phyloP scores from a whole-genome alignment of 768 basidiomycete genomes.

The Mycena albidolilacea region DNA sequence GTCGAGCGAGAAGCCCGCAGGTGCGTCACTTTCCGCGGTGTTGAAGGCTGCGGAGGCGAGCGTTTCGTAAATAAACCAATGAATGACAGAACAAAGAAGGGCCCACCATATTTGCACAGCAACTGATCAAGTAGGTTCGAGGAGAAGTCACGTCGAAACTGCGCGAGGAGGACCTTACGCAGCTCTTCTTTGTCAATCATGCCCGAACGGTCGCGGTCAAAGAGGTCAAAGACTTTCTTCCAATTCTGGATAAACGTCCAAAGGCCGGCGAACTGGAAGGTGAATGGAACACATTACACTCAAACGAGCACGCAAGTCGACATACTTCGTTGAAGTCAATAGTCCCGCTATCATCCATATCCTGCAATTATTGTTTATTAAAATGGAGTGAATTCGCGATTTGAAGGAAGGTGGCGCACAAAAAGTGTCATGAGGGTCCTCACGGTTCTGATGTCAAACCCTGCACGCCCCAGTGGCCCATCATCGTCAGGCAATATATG shows the following conservation, averaged over 20 bases:
- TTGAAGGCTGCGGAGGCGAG: neutral
- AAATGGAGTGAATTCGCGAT: neutral
- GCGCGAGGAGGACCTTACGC: neutral
- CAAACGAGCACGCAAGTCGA: neutral
- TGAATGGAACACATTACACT: neutral
- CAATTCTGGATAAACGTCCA: neutral
- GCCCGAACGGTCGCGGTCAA: neutral
- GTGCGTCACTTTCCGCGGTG: neutral
- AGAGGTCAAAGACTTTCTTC: neutral
- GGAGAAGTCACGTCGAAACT: neutral
- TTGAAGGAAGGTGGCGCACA: neutral
- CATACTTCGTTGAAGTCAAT: slow-evolving; percentile 1
- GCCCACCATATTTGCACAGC: neutral
- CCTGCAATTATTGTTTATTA: neutral
- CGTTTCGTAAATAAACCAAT: neutral
- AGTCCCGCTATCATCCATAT: neutral
- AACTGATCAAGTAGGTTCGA: neutral
- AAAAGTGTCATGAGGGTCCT: neutral
- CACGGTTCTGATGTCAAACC: neutral
- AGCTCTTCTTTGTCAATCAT: slow-evolving; percentile 1
- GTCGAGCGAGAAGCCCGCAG: slow-evolving; percentile 1
- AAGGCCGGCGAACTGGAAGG: neutral
- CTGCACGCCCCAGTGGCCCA: neutral
- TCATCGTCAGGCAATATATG: neutral
- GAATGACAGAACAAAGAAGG: neutral